Percentiles rank a stretch among this genome's conserved stretches.
These are phyloP conservation scores for Russula ochroleuca DNA, from an alignment of 768 basidiomycete species.

Conservation along the genomic window DNA sequence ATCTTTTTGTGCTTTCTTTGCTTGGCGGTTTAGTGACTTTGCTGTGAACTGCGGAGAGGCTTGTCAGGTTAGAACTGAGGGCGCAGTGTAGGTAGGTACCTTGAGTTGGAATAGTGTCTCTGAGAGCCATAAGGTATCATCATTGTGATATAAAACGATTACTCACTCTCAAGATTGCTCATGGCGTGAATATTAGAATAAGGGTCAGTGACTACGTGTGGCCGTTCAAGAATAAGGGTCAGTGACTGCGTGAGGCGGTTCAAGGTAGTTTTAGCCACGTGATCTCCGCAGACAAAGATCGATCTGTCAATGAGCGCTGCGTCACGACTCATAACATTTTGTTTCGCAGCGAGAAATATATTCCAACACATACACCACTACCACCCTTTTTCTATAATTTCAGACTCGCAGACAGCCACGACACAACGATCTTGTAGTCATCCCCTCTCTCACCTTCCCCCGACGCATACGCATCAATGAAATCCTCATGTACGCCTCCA, in stretches of 20 bases:
- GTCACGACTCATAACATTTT: no score
- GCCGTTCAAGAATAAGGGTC: no score
- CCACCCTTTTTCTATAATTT: no score
- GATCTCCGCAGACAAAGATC: not conserved
- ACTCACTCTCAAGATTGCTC: conserved; percentile 89
- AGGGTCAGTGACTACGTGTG: not conserved
- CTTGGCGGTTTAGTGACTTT: conserved; percentile 89
- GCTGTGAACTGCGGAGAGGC: conserved; percentile 78
- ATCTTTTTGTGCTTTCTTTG: conserved; percentile 97
- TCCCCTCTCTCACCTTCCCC: conserved; percentile 9
- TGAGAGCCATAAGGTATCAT: conserved; percentile 40
- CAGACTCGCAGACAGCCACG: not conserved
- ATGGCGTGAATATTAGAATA: conserved; percentile 37
- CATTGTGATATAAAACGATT: not conserved
- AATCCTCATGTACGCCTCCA: conserved; percentile 22
- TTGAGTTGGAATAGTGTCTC: conserved; percentile 99
- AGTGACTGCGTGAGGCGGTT: not conserved
- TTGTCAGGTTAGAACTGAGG: not conserved
- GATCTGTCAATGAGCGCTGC: no score
- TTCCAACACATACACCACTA: no score
- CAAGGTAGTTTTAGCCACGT: not conserved
- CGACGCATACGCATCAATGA: not conserved
- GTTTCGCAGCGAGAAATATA: no score
- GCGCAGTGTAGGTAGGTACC: conserved; percentile 40
- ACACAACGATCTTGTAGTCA: not conserved